Evolutionary conservation across 805 yeast species (phyloP).

Genomic region (Zygotorulaspora danielsina): DNA sequence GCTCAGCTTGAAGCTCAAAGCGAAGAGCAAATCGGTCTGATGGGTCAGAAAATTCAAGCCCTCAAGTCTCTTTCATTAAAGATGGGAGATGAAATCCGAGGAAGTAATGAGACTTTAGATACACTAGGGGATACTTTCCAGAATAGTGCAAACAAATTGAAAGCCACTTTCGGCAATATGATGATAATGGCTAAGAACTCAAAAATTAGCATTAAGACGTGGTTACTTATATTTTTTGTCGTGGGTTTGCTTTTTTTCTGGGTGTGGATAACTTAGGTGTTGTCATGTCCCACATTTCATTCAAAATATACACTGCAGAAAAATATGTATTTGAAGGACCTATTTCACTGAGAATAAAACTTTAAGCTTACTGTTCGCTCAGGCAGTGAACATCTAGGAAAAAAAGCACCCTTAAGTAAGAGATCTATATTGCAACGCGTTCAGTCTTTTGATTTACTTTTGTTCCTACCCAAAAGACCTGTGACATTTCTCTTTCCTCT

Average conservation of each 20-base stretch:
- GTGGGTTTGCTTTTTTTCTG: conserved; percentile 48
- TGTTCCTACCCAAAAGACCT: conserved; percentile 20
- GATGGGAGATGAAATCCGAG: conserved; percentile 64
- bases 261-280: conserved; percentile 40
- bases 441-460: conserved; percentile 19
- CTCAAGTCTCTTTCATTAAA: conserved; percentile 51
- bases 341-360: too few relatives aligned
- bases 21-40: conserved; percentile 52
- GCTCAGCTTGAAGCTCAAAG: conserved; percentile 64
- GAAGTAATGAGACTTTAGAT: conserved; percentile 45
- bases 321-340: too few relatives aligned
- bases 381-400: too few relatives aligned
- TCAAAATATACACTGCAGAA: too few relatives aligned
- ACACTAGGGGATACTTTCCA: conserved; percentile 45
- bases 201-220: conserved; percentile 59
- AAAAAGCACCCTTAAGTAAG: too few relatives aligned
- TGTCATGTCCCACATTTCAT: too few relatives aligned
- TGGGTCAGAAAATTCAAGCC: conserved; percentile 51
- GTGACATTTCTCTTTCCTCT: conserved; percentile 23
- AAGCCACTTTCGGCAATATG: conserved; percentile 53
- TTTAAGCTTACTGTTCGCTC: too few relatives aligned
- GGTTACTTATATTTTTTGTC: conserved; percentile 50
- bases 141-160: conserved; percentile 43
- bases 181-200: conserved; percentile 58
- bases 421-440: too few relatives aligned